A percentile compares a stretch with the other conserved stretches of the same genome.
Evolutionary conservation across 306 rosid species (phyloP).

Genomic region (Erythrophleum fordii): DNA sequence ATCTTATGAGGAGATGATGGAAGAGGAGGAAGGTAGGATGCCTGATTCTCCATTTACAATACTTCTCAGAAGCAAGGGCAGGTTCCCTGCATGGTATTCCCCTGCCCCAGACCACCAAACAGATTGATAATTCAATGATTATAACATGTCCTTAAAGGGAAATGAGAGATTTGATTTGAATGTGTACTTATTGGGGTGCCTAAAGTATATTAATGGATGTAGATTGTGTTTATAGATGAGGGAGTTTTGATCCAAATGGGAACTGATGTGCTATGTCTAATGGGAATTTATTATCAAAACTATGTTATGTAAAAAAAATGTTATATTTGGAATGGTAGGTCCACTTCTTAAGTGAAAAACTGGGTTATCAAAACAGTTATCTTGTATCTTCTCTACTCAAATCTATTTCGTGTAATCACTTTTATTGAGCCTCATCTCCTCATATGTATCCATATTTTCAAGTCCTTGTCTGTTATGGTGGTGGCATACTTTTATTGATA

Average conservation of each 20-base stretch:
- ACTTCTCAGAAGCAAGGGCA: slow-evolving; percentile 75
- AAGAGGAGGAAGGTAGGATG: slow-evolving; percentile 70
- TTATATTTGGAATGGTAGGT: too few species aligned
- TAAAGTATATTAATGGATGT: too few species aligned
- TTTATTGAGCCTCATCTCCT: too few species aligned
- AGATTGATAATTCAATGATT: slow-evolving; percentile 43
- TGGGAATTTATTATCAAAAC: neutral
- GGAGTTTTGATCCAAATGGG: slow-evolving; percentile 4
- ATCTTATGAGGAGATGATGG: slow-evolving; percentile 65
- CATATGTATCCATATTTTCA: too few species aligned
- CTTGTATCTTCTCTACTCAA: too few species aligned
- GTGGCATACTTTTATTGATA: too few species aligned
- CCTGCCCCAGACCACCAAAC: slow-evolving; percentile 85
- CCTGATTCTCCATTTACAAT: slow-evolving; percentile 82
- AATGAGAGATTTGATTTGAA: neutral
- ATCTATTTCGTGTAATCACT: too few species aligned
- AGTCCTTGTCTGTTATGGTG: too few species aligned
- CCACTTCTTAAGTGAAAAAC: too few species aligned
- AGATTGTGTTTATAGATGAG: neutral
- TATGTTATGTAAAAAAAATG: neutral
- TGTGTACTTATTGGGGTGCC: neutral
- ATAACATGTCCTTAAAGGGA: neutral
- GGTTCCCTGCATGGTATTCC: slow-evolving; percentile 83
- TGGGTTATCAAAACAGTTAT: too few species aligned
- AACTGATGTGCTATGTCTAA: neutral